Percentiles rank a stretch among this genome's conserved stretches.
Conservation (phyloP, 1,284 basidiomycete species). For the Lentinula novae-zelandiae region DNA sequence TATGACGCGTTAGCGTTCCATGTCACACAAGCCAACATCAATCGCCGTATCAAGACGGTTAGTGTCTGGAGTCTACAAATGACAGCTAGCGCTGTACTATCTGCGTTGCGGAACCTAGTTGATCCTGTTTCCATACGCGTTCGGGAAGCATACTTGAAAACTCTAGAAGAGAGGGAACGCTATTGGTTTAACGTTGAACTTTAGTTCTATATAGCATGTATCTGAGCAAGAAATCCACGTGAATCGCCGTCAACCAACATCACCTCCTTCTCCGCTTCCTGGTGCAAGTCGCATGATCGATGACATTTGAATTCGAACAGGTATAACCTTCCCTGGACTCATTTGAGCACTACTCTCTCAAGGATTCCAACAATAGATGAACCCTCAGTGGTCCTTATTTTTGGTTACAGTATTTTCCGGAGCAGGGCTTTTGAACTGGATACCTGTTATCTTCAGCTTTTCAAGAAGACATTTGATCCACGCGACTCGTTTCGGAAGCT, state of each 20-base stretch:
- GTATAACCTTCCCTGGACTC: background rate
- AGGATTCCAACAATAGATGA: background rate
- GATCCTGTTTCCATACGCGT: slow-evolving; percentile 41
- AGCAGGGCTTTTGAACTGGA: background rate
- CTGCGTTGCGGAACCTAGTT: slow-evolving; percentile 38
- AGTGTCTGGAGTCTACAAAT: slow-evolving; percentile 68
- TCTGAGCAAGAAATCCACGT: background rate
- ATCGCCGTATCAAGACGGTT: slow-evolving; percentile 82
- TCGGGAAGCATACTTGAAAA: slow-evolving; percentile 35
- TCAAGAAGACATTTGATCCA: background rate
- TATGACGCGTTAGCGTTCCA: slow-evolving; percentile 92
- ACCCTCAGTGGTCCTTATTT: background rate
- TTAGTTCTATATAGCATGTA: background rate
- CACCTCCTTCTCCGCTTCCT: too few relatives aligned
- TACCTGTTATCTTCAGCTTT: background rate
- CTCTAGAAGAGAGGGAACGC: slow-evolving; percentile 5
- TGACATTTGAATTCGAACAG: background rate
- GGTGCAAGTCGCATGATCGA: background rate
- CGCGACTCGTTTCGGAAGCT: background rate
- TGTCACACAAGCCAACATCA: slow-evolving; percentile 84
- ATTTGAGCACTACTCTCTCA: background rate
- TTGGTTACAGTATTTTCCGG: background rate
- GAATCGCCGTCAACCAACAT: background rate
- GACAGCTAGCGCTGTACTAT: slow-evolving; percentile 43
- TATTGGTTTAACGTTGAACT: background rate